A percentile compares a stretch with the other conserved stretches of the same genome.
phyloP scores from a whole-genome alignment of 2,329 filamentous ascomycete genomes.

The Clonostachys sp. region DNA sequence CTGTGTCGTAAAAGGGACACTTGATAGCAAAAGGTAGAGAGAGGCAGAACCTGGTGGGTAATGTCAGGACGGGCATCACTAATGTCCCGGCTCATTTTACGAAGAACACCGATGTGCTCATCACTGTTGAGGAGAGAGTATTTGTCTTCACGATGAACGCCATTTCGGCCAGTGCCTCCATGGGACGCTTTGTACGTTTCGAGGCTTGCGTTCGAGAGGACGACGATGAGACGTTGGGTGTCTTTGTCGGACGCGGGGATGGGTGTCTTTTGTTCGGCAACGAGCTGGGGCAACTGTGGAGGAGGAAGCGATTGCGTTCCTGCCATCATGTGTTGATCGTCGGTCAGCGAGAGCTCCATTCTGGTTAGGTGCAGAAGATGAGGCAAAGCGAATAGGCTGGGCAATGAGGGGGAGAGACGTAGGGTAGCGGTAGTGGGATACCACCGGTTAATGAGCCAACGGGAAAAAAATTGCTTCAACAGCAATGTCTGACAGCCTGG shows the following conservation, averaged over 20 bases:
- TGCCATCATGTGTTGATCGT: conserved; percentile 21
- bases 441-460: not conserved
- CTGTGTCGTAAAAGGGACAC: not conserved
- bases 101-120: conserved; percentile 98
- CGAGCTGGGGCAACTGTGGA: conserved; percentile 82
- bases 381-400: not conserved
- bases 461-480: not conserved
- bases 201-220: conserved; percentile 93
- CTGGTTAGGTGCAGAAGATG: not conserved
- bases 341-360: not conserved
- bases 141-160: conserved; percentile 78
- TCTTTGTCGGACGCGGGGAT: conserved; percentile 87
- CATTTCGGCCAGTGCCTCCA: conserved; percentile 59
- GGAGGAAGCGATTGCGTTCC: conserved; percentile 94
- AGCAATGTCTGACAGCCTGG: not conserved
- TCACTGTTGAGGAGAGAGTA: conserved; percentile 98
- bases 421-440: not conserved
- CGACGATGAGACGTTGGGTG: conserved; percentile 86
- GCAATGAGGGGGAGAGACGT: not conserved
- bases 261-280: conserved; percentile 85
- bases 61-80: conserved; percentile 97
- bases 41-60: conserved; percentile 78
- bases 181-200: conserved; percentile 95
- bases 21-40: conserved; percentile 6
- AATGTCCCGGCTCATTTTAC: conserved; percentile 98